Conservation (phyloP, 345 rosid genomes). For the Brassica juncea region DNA sequence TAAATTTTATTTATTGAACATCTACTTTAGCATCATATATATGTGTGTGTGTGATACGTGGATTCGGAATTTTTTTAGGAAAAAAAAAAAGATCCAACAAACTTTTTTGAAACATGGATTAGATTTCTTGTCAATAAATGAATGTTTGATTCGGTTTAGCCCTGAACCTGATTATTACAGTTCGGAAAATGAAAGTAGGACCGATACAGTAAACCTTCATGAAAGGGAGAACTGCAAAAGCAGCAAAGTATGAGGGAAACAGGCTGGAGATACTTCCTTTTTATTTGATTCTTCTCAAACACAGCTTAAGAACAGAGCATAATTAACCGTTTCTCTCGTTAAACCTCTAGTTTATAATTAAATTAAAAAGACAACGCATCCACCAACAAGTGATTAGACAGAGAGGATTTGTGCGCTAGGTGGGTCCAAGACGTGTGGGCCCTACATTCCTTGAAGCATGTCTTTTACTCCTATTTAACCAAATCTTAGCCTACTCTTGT, state of each 20-base stretch:
- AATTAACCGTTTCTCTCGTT: constrained; percentile 21
- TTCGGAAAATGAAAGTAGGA: background rate
- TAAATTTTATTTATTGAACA: background rate
- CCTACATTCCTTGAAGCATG: constrained; percentile 27
- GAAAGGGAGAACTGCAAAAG: background rate
- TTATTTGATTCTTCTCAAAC: constrained; percentile 11
- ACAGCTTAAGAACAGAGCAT: constrained; percentile 37
- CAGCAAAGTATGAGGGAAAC: constrained; percentile 8
- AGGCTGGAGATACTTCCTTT: constrained; percentile 26
- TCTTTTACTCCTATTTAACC: constrained; percentile 18
- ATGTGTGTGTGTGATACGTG: background rate
- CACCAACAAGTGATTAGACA: constrained; percentile 30
- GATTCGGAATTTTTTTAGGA: background rate
- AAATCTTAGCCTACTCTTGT: constrained; percentile 27
- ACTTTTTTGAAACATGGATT: background rate
- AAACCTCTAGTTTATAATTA: background rate
- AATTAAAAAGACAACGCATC: constrained; percentile 28
- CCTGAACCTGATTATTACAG: background rate
- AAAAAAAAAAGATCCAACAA: background rate
- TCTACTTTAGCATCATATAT: background rate
- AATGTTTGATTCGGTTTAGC: constrained; percentile 2
- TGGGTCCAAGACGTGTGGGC: constrained; percentile 17
- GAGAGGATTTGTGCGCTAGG: constrained; percentile 31
- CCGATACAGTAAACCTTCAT: background rate
- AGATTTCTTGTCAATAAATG: background rate